Conservation (phyloP, 2,329 filamentous ascomycete species). For the Camillea tinctor region DNA sequence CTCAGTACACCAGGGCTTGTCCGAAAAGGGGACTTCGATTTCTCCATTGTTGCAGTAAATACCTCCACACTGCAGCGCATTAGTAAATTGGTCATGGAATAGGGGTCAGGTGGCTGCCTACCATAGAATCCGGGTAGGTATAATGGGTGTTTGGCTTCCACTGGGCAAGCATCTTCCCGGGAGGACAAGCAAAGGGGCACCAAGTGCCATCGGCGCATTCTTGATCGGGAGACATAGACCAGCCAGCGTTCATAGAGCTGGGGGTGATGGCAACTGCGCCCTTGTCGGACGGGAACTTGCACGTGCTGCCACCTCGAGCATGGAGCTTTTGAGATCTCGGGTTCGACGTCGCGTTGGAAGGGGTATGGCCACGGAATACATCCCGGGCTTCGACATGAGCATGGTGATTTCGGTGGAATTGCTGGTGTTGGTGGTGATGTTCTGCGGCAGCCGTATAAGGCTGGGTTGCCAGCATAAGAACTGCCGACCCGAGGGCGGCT, state of each 20-base stretch:
- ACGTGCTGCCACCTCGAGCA: slow-evolving; percentile 53
- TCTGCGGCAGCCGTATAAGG: slow-evolving; percentile 36
- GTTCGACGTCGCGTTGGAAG: slow-evolving; percentile 25
- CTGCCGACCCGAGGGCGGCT: slow-evolving; percentile 48
- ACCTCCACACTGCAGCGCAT: slow-evolving; percentile 63
- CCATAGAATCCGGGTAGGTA: slow-evolving; percentile 69
- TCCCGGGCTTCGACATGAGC: slow-evolving; percentile 32
- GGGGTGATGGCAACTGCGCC: slow-evolving; percentile 70
- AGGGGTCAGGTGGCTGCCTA: slow-evolving; percentile 39
- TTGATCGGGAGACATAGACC: slow-evolving; percentile 77
- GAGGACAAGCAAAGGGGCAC: slow-evolving; percentile 74
- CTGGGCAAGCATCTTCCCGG: slow-evolving; percentile 75
- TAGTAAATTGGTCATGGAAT: slow-evolving; percentile 6
- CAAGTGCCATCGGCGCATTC: slow-evolving; percentile 65
- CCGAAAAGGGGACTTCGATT: slow-evolving; percentile 66
- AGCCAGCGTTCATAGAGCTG: slow-evolving; percentile 64
- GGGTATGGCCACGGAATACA: slow-evolving; percentile 33
- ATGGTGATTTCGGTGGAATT: slow-evolving; percentile 39
- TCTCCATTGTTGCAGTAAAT: slow-evolving; percentile 69
- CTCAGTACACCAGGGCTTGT: slow-evolving; percentile 66
- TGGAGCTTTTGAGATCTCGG: slow-evolving; percentile 37
- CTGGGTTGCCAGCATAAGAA: slow-evolving; percentile 45
- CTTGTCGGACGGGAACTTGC: slow-evolving; percentile 64
- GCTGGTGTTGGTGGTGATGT: slow-evolving; percentile 32
- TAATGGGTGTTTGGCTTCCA: slow-evolving; percentile 74